phyloP scores from a whole-genome alignment of 1,284 basidiomycete genomes.

The Peniophora sp. region DNA sequence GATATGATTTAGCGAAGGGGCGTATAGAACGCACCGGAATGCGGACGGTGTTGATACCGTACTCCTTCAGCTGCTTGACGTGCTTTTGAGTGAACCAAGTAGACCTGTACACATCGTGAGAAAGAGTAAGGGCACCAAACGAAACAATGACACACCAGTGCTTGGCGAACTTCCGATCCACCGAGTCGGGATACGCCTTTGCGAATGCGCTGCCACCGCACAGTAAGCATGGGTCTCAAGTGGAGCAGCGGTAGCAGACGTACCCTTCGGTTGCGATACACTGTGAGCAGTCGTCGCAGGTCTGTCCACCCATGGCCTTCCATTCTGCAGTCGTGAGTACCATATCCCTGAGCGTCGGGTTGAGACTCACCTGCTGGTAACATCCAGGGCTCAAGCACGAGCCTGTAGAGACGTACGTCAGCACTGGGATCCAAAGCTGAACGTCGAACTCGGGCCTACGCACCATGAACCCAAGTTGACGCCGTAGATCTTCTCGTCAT shows the following conservation, averaged over 20 bases:
- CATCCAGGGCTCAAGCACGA: slow-evolving; percentile 63
- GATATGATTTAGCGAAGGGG: not conserved
- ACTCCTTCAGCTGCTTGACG: slow-evolving; percentile 40
- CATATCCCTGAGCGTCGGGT: too few species aligned
- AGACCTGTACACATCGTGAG: slow-evolving; percentile 31
- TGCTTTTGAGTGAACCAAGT: slow-evolving; percentile 67
- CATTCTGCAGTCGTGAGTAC: too few species aligned
- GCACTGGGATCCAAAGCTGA: not conserved
- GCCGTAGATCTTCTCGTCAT: slow-evolving; percentile 51
- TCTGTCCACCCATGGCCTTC: slow-evolving; percentile 56
- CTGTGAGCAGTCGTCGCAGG: slow-evolving; percentile 40
- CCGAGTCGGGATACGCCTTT: slow-evolving; percentile 47
- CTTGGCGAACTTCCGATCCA: slow-evolving; percentile 47
- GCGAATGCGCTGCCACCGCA: slow-evolving; percentile 40
- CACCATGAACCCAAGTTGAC: slow-evolving; percentile 60
- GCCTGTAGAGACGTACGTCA: slow-evolving; percentile 27
- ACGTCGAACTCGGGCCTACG: slow-evolving; percentile 11
- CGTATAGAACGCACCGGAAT: slow-evolving; percentile 49
- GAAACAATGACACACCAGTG: slow-evolving; percentile 45
- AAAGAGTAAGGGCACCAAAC: not conserved
- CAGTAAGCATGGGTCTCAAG: not conserved
- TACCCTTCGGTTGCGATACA: slow-evolving; percentile 60
- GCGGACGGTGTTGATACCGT: slow-evolving; percentile 67
- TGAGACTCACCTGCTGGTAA: slow-evolving; percentile 46
- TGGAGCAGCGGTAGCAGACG: slow-evolving; percentile 9